A percentile compares a stretch with the other conserved stretches of the same genome.
These are phyloP conservation scores for Gryganskiella cystojenkinii DNA, from an alignment of 192 early-diverging fungal species.

Conservation along the genomic window DNA sequence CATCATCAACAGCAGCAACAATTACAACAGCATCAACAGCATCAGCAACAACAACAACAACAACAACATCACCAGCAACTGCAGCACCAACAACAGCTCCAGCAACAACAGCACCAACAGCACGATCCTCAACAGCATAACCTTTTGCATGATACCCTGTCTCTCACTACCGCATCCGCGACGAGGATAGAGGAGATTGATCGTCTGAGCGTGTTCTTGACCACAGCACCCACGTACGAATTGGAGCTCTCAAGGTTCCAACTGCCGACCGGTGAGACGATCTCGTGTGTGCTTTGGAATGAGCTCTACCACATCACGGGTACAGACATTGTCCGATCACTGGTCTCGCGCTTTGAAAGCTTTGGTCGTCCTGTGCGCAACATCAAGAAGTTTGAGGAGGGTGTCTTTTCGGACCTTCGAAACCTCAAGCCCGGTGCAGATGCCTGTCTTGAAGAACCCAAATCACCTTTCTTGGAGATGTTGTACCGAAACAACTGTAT, in stretches of 20 bases:
- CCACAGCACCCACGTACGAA: constrained; percentile 47
- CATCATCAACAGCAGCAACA: constrained; percentile 32
- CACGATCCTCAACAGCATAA: constrained; percentile 38
- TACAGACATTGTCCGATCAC: constrained; percentile 93
- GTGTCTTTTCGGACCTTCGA: constrained; percentile 94
- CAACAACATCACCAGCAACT: constrained; percentile 24
- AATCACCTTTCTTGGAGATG: constrained; percentile 94
- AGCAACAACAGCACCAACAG: constrained; percentile 36
- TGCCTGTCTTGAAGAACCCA: constrained; percentile 91
- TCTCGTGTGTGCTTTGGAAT: constrained; percentile 96
- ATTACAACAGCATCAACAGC: constrained; percentile 29
- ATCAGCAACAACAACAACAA: constrained; percentile 26
- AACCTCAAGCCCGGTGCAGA: constrained; percentile 96
- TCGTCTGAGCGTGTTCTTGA: constrained; percentile 45
- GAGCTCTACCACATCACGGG: constrained; percentile 94
- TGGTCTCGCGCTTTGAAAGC: constrained; percentile 92
- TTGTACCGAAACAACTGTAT: constrained; percentile 97
- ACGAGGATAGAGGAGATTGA: constrained; percentile 53
- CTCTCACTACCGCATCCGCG: constrained; percentile 42
- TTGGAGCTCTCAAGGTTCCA: constrained; percentile 51
- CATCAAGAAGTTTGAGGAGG: constrained; percentile 98
- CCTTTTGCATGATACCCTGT: constrained; percentile 35
- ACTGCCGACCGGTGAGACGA: constrained; percentile 86
- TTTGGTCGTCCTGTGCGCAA: constrained; percentile 89
- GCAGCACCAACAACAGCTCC: constrained; percentile 25